Evolutionary conservation across 441 rosid species (phyloP).

Genomic region (Pelargonium australe): DNA sequence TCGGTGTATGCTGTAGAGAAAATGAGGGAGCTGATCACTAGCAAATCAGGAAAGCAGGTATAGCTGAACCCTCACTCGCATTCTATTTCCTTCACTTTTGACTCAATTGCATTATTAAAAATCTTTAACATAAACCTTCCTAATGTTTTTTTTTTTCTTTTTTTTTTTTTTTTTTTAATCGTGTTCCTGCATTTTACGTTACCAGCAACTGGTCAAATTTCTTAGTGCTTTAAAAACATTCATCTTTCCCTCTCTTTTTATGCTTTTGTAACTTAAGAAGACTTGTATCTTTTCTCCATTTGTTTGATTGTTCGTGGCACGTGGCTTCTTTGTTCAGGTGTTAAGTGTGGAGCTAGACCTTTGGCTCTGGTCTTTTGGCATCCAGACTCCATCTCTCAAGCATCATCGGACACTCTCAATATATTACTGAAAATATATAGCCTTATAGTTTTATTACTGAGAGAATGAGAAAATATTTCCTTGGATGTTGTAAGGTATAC

Average conservation of each 20-base stretch:
- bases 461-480: too few species aligned
- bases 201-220: not conserved
- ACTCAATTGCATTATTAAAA: not conserved
- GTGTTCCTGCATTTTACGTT: not conserved
- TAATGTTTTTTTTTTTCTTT: not conserved
- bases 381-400: slow-evolving; percentile 43
- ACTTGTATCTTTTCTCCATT: not conserved
- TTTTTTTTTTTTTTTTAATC: not conserved
- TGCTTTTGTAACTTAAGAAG: not conserved
- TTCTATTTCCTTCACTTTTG: not conserved
- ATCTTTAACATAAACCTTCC: not conserved
- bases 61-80: not conserved
- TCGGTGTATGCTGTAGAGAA: slow-evolving; percentile 74
- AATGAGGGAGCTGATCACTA: slow-evolving; percentile 50
- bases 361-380: slow-evolving; percentile 71
- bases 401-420: slow-evolving; percentile 62
- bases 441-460: not conserved
- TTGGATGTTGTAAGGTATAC: too few species aligned
- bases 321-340: slow-evolving; percentile 37
- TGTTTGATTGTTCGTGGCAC: slow-evolving; percentile 1
- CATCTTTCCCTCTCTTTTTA: too few species aligned
- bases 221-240: not conserved
- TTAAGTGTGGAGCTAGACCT: slow-evolving; percentile 69
- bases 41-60: slow-evolving; percentile 62
- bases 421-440: slow-evolving; percentile 36